These are phyloP conservation scores for Penicillium hordei DNA, from an alignment of 2,329 filamentous ascomycete genomes.

Conservation along the genomic window DNA sequence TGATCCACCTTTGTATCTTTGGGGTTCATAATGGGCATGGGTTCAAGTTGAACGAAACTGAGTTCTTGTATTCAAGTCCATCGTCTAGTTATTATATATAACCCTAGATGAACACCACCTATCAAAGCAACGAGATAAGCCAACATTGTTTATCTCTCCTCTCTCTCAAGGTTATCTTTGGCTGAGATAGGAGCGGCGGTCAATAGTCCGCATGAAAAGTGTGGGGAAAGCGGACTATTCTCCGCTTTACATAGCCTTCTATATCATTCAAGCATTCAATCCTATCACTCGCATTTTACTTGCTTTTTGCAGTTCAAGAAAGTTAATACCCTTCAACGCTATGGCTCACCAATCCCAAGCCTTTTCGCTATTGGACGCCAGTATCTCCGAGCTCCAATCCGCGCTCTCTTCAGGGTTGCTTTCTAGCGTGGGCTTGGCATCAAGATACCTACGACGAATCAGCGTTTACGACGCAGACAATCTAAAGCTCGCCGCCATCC, in stretches of 20 bases:
- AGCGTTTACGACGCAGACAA: slow-evolving; percentile 48
- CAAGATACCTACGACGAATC: slow-evolving; percentile 51
- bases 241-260: neutral
- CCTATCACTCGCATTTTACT: neutral
- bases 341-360: slow-evolving; percentile 13
- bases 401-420: slow-evolving; percentile 44
- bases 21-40: neutral
- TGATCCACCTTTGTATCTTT: slow-evolving; percentile 22
- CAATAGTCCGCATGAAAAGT: slow-evolving; percentile 3
- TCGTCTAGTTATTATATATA: neutral
- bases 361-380: slow-evolving; percentile 48
- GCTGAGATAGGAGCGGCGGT: slow-evolving; percentile 1
- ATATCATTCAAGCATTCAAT: neutral
- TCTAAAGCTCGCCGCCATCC: slow-evolving; percentile 49
- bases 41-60: neutral
- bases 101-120: neutral
- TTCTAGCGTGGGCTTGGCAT: slow-evolving; percentile 49
- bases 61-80: neutral
- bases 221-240: slow-evolving; percentile 4
- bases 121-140: slow-evolving; percentile 20
- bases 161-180: neutral
- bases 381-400: slow-evolving; percentile 45
- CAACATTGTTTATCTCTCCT: neutral
- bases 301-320: neutral
- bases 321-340: neutral